These are phyloP conservation scores for Cryoendolithus antarcticus DNA, from an alignment of 2,329 filamentous ascomycete species.

Conservation along the genomic window DNA sequence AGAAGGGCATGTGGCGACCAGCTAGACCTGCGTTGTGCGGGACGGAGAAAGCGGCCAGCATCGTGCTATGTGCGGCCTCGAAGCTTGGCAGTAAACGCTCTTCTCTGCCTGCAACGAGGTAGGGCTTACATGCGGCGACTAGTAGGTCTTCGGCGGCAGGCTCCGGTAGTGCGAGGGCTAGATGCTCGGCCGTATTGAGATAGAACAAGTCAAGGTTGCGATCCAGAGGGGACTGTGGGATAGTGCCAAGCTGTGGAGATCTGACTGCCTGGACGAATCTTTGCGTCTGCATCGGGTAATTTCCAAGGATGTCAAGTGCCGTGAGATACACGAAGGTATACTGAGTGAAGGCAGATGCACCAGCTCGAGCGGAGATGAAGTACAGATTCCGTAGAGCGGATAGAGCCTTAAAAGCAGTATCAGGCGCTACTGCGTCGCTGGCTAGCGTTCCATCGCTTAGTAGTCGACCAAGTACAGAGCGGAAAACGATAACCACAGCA, in stretches of 20 bases:
- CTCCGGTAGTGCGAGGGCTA: conserved; percentile 57
- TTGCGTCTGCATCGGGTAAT: conserved; percentile 54
- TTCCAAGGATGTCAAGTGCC: conserved; percentile 66
- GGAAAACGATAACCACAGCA: conserved; percentile 59
- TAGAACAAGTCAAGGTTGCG: conserved; percentile 76
- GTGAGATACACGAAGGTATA: conserved; percentile 76
- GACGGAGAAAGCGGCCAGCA: conserved; percentile 67
- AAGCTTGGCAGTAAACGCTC: conserved; percentile 57
- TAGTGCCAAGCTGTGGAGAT: conserved; percentile 40
- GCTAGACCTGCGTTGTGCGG: conserved; percentile 66
- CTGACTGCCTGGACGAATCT: conserved; percentile 55
- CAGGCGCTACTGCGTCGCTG: conserved; percentile 46
- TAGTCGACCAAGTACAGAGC: conserved; percentile 57
- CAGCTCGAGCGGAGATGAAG: conserved; percentile 67
- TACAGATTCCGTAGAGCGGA: conserved; percentile 64
- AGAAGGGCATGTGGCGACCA: conserved; percentile 62
- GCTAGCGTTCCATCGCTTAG: conserved; percentile 46
- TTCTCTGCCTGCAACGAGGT: conserved; percentile 52
- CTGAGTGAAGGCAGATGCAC: conserved; percentile 63
- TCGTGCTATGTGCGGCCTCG: conserved; percentile 74
- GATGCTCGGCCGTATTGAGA: conserved; percentile 73
- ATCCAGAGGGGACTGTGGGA: conserved; percentile 54
- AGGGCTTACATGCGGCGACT: conserved; percentile 60
- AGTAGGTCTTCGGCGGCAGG: conserved; percentile 59
- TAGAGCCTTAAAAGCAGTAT: conserved; percentile 58